Evolutionary conservation across 2,329 filamentous ascomycete genomes (phyloP).

Genomic region (Xylariales sp.): DNA sequence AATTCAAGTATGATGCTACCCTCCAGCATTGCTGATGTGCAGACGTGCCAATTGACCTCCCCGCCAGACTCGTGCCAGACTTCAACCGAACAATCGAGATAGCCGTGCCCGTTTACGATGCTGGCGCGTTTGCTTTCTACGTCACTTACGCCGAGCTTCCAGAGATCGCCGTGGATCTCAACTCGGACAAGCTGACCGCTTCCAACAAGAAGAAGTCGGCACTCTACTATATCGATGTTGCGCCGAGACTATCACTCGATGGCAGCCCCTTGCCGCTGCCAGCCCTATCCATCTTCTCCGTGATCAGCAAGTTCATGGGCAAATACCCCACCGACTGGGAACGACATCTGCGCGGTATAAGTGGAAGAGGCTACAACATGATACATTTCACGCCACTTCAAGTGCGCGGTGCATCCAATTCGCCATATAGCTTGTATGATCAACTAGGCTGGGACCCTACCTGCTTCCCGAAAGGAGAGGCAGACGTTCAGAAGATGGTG

Average conservation of each 20-base stretch:
- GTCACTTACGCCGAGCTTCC: conserved; percentile 87
- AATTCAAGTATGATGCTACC: conserved; percentile 66
- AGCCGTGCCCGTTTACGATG: conserved; percentile 74
- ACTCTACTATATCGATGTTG: conserved; percentile 90
- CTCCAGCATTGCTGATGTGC: not conserved
- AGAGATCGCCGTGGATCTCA: conserved; percentile 58
- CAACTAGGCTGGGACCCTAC: conserved; percentile 80
- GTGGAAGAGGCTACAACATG: conserved; percentile 95
- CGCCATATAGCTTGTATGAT: conserved; percentile 93
- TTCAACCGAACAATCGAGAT: conserved; percentile 92
- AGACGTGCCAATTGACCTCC: conserved; percentile 6
- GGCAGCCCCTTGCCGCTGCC: conserved; percentile 73
- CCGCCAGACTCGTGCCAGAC: conserved; percentile 71
- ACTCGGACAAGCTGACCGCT: conserved; percentile 40
- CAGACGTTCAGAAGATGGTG: conserved; percentile 73
- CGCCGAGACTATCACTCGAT: conserved; percentile 72
- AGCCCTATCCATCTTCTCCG: conserved; percentile 85
- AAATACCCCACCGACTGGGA: conserved; percentile 88
- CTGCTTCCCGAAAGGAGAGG: conserved; percentile 79
- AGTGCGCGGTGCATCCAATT: conserved; percentile 84
- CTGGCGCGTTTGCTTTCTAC: conserved; percentile 92
- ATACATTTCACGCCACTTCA: conserved; percentile 96
- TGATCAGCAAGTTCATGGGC: conserved; percentile 98
- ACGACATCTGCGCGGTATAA: conserved; percentile 80
- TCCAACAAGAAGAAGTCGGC: conserved; percentile 62